Evolutionary conservation across 108 stramenopile genomes (phyloP), one percentile per base, ranked within the genome.

Genomic region (Cyclotella choctawhatcheeana): DNA sequence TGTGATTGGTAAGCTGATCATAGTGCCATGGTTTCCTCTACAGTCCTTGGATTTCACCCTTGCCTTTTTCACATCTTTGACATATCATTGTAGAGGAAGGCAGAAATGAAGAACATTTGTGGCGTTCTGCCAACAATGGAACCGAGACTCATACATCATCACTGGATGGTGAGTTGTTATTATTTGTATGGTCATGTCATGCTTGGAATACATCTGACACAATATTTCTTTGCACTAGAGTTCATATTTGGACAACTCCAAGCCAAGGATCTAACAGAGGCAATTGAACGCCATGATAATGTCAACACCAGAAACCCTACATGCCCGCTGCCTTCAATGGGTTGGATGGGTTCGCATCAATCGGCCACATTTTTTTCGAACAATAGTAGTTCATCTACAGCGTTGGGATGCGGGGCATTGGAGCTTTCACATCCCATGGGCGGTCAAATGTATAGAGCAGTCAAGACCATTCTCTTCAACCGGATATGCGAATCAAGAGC

Each of bases 121-220:
- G 89, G 90, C 86, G 94, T 55, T 87, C 89, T 21, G 81, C 85
- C n/a, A 82, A 73, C 31, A 95, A 95, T 76, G 94, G 94, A 16
- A 90, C 94, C 10, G 94, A 95, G 77, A 91, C 90, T 0, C 94
- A 93, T 70, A 92, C 94, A 21, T 84, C 87, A 5, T 70, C 89
- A 4, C 81, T 88, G 44, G 94, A 95, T 58, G 94, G n/a, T n/a
- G n/a, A n/a, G n/a, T n/a, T n/a, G n/a, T n/a, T n/a, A n/a, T n/a
- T n/a, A n/a, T n/a, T n/a, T n/a, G n/a, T n/a, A n/a, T n/a, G n/a
- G n/a, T n/a, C n/a, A n/a, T n/a, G n/a, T n/a, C n/a, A n/a, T n/a
- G n/a, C n/a, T n/a, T n/a, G n/a, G n/a, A n/a, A n/a, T n/a, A n/a
- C n/a, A n/a, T n/a, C n/a, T n/a, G n/a, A n/a, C n/a, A n/a, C n/a